Percentiles rank a stretch among this genome's conserved stretches.
phyloP scores from a whole-genome alignment of 2,329 filamentous ascomycete genomes.

The Aspergillus tamarii region DNA sequence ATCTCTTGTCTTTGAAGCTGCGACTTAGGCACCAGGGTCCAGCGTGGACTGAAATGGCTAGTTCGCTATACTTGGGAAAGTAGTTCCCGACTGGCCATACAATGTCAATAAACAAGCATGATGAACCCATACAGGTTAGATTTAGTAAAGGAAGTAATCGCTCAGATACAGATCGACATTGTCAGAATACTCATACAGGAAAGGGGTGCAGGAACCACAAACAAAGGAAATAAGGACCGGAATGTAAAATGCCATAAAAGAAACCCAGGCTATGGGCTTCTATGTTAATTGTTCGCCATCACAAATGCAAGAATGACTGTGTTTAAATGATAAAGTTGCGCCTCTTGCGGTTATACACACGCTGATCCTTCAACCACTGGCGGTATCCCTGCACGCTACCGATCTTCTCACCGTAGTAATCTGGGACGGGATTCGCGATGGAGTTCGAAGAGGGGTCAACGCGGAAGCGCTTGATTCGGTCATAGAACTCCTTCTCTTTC shows the following conservation, averaged over 20 bases:
- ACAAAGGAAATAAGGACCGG: slow-evolving; percentile 1
- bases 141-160: background rate
- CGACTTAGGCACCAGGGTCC: background rate
- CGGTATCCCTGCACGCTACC: slow-evolving; percentile 88
- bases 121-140: background rate
- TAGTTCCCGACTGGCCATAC: background rate
- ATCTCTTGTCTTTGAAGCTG: background rate
- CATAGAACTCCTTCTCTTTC: slow-evolving; percentile 95
- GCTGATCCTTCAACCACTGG: slow-evolving; percentile 96
- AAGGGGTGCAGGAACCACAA: background rate
- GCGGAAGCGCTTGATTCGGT: slow-evolving; percentile 85
- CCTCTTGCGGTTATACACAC: slow-evolving; percentile 93
- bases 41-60: background rate
- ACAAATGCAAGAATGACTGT: slow-evolving; percentile 3
- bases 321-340: slow-evolving; percentile 43
- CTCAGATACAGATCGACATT: slow-evolving; percentile 6
- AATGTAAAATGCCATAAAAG: background rate
- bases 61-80: background rate
- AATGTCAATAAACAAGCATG: background rate
- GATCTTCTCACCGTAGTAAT: slow-evolving; percentile 99
- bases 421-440: slow-evolving; percentile 88
- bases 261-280: background rate
- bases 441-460: slow-evolving; percentile 90
- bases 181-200: slow-evolving; percentile 9
- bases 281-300: background rate